Percentiles rank a stretch among this genome's conserved stretches.
Evolutionary conservation across 2,329 filamentous ascomycete genomes (phyloP).

Genomic region (Fusarium redolens): DNA sequence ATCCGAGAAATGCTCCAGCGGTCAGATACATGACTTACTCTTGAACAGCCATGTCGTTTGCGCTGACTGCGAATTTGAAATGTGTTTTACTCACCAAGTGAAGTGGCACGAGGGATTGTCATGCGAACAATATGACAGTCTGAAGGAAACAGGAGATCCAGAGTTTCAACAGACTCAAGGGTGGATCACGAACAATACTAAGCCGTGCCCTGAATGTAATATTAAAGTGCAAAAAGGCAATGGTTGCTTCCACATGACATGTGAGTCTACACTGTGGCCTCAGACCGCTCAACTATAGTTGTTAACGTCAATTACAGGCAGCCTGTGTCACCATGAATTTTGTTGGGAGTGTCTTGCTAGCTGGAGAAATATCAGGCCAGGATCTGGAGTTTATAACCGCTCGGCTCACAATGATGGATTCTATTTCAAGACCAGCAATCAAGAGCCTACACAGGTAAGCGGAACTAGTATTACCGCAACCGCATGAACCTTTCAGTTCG

Average conservation of each 20-base stretch:
- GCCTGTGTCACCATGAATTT: constrained; percentile 11
- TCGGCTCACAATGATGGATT: constrained; percentile 9
- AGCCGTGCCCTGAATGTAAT: constrained; percentile 12
- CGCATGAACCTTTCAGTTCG: background rate
- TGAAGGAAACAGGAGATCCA: background rate
- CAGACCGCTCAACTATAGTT: background rate
- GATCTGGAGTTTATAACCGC: constrained; percentile 1
- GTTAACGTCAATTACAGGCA: background rate
- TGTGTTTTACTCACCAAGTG: constrained; percentile 16
- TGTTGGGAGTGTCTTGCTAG: constrained; percentile 24
- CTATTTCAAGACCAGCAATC: constrained; percentile 6
- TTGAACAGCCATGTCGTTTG: constrained; percentile 7
- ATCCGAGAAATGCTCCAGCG: constrained; percentile 1
- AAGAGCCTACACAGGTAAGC: constrained; percentile 6
- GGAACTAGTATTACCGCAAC: background rate
- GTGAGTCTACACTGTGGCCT: background rate
- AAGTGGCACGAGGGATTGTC: constrained; percentile 14
- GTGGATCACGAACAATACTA: constrained; percentile 4
- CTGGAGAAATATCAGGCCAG: constrained; percentile 4
- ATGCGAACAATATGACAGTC: background rate
- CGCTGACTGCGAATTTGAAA: constrained; percentile 12
- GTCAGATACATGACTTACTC: constrained; percentile 9
- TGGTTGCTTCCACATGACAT: constrained; percentile 25
- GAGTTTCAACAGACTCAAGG: constrained; percentile 4
- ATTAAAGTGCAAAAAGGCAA: constrained; percentile 17